phyloP scores from a whole-genome alignment of 2,329 filamentous ascomycete genomes.

The Cyphellophora europaea region DNA sequence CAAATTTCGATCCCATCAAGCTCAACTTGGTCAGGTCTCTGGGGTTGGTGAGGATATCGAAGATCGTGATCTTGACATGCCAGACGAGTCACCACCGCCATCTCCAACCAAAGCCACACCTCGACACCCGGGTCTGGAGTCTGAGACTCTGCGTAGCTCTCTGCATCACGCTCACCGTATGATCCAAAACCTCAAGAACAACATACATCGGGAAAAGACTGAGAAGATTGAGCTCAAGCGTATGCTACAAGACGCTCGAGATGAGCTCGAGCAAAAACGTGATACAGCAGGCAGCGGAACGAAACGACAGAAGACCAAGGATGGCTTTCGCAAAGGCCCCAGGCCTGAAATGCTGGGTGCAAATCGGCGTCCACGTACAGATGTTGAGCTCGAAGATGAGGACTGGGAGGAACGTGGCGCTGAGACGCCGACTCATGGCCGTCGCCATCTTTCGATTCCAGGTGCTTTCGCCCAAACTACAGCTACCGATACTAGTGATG shows the following conservation, averaged over 20 bases:
- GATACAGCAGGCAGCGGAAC: constrained; percentile 31
- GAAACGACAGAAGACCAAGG: constrained; percentile 53
- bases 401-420: constrained; percentile 82
- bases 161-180: constrained; percentile 90
- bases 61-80: constrained; percentile 61
- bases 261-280: constrained; percentile 70
- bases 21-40: constrained; percentile 30
- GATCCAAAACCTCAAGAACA: constrained; percentile 90
- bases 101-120: constrained; percentile 89
- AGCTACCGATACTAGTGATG: constrained; percentile 49
- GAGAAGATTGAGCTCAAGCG: constrained; percentile 94
- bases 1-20: constrained; percentile 59
- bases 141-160: constrained; percentile 89
- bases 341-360: constrained; percentile 67
- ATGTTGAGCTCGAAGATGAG: constrained; percentile 68
- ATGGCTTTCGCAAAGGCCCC: constrained; percentile 65
- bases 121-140: constrained; percentile 75
- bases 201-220: constrained; percentile 94
- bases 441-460: constrained; percentile 18
- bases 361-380: constrained; percentile 62
- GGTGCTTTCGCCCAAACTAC: constrained; percentile 14
- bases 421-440: constrained; percentile 27
- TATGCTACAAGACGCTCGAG: constrained; percentile 87
- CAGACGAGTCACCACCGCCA: constrained; percentile 80
- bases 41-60: constrained; percentile 47